Conservation (phyloP, 768 basidiomycete genomes). For the Mycena chlorophos region DNA sequence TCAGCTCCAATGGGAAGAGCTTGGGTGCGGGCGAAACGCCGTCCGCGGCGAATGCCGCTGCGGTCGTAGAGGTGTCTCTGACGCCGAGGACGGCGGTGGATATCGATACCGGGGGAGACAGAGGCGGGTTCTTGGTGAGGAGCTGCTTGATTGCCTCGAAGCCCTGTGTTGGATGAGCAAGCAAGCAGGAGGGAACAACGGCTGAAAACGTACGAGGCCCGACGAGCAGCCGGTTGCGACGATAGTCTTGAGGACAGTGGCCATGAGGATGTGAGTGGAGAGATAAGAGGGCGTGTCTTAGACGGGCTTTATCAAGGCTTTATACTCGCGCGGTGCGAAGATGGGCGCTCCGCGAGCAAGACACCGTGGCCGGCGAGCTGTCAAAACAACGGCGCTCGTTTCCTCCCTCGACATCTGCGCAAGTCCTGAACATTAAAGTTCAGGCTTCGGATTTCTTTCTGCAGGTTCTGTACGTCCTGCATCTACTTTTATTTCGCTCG, state of each 20-base stretch:
- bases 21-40: neutral
- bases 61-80: constrained; percentile 3
- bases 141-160: constrained; percentile 20
- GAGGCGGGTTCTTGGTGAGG: constrained; percentile 5
- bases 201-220: constrained; percentile 5
- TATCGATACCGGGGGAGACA: neutral
- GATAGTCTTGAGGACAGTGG: constrained; percentile 8
- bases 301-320: too few relatives aligned
- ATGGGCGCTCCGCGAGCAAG: too few relatives aligned
- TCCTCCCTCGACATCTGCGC: too few relatives aligned
- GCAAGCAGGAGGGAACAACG: neutral
- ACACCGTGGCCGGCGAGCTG: too few relatives aligned
- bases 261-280: neutral
- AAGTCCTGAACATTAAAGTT: too few relatives aligned
- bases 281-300: too few relatives aligned
- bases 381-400: too few relatives aligned
- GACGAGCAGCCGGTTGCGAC: constrained; percentile 18
- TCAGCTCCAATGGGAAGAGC: constrained; percentile 16
- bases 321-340: too few relatives aligned
- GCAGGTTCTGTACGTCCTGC: too few relatives aligned
- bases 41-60: constrained; percentile 8
- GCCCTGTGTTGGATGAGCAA: constrained; percentile 1
- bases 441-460: too few relatives aligned
- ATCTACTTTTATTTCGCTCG: too few relatives aligned
- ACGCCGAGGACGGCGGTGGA: constrained; percentile 17